Conservation (phyloP, 2,329 filamentous ascomycete species). For the Colletotrichum zoysiae region DNA sequence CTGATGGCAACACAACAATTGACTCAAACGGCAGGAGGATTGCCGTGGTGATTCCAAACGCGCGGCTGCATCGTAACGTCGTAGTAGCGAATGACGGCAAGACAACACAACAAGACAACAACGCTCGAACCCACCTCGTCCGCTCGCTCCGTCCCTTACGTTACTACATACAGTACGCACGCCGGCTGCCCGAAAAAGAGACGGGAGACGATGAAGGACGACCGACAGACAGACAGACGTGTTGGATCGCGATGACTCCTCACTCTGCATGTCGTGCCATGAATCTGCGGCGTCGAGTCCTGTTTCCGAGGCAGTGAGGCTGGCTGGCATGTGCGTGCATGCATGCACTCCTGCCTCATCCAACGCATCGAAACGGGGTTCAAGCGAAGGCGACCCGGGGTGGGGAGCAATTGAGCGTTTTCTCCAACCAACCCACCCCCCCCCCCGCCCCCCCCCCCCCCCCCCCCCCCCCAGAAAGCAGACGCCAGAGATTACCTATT, state of each 20-base stretch:
- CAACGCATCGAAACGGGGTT: slow-evolving; percentile 26
- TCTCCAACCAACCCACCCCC: neutral
- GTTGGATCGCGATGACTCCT: slow-evolving; percentile 7
- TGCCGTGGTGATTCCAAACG: slow-evolving; percentile 26
- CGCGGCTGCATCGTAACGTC: slow-evolving; percentile 25
- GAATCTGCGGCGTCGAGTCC: slow-evolving; percentile 9
- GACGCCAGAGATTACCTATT: neutral
- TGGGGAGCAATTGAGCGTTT: slow-evolving; percentile 23
- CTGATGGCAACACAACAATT: neutral
- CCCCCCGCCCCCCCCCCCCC: too few relatives aligned
- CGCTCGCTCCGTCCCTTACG: neutral
- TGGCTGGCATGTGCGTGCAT: slow-evolving; percentile 11
- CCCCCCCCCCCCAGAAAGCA: too few relatives aligned
- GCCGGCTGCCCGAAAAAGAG: neutral
- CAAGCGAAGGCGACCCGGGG: slow-evolving; percentile 9
- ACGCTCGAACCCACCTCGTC: neutral
- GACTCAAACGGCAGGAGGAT: slow-evolving; percentile 23
- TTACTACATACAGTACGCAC: neutral
- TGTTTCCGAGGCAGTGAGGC: slow-evolving; percentile 21
- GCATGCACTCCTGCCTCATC: slow-evolving; percentile 21
- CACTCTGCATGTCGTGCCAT: slow-evolving; percentile 13
- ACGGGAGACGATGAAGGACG: neutral
- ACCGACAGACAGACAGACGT: too few relatives aligned
- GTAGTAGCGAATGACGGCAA: slow-evolving; percentile 35
- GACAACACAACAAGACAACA: slow-evolving; percentile 39